Evolutionary conservation across 176 grass and related monocot species (phyloP).

Genomic region (Saccharum officinarum): DNA sequence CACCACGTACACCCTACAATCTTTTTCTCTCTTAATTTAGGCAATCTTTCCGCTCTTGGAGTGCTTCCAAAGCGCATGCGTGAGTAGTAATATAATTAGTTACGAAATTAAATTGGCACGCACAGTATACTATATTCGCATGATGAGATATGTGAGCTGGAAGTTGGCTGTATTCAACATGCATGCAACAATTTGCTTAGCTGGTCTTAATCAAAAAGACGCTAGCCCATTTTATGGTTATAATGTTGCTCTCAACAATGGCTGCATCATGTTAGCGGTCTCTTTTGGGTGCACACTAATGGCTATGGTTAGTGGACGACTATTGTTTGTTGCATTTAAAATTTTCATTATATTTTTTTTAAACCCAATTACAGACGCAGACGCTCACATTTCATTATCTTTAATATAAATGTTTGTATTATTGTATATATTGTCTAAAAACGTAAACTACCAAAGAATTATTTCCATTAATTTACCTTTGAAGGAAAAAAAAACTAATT

Average conservation of each 20-base stretch:
- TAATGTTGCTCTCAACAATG: constrained; percentile 13
- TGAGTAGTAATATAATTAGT: background rate
- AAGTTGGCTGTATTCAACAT: constrained; percentile 28
- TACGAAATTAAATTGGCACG: background rate
- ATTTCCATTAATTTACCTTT: background rate
- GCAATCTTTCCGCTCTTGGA: background rate
- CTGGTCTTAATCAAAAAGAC: constrained; percentile 26
- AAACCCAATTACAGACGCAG: too few relatives aligned
- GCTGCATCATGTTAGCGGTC: background rate
- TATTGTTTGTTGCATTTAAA: background rate
- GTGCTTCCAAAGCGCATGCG: constrained; percentile 30
- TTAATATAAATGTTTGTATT: background rate
- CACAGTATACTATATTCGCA: background rate
- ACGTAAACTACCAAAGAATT: background rate
- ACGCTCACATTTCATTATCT: too few relatives aligned
- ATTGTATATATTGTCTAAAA: background rate
- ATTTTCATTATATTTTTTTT: background rate
- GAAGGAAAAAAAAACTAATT: background rate
- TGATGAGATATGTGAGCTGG: constrained; percentile 50
- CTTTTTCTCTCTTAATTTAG: background rate
- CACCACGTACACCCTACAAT: background rate
- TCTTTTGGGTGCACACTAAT: background rate
- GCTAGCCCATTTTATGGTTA: background rate
- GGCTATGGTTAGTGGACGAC: background rate
- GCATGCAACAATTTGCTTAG: constrained; percentile 27